A percentile compares a stretch with the other conserved stretches of the same genome.
phyloP scores from a whole-genome alignment of 2,329 filamentous ascomycete genomes.

The Pleomassaria siparia region DNA sequence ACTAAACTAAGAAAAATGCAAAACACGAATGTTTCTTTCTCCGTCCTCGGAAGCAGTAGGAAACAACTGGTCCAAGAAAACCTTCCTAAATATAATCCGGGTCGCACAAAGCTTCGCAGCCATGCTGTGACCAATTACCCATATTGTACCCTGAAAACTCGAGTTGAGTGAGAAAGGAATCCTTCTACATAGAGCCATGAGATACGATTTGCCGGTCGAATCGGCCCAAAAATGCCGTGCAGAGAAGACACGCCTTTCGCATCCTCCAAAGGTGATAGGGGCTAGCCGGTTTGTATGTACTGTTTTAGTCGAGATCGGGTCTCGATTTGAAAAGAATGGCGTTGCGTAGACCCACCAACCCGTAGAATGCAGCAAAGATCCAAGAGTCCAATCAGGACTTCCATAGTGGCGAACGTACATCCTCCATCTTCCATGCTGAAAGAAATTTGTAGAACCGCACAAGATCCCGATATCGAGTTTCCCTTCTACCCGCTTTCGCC shows the following conservation, averaged over 20 bases:
- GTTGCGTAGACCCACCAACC: not conserved
- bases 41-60: conserved; percentile 8
- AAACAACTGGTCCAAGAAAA: conserved; percentile 3
- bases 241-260: conserved; percentile 6
- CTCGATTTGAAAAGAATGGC: not conserved
- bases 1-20: conserved; percentile 28
- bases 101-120: not conserved
- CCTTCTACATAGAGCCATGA: not conserved
- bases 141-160: conserved; percentile 1
- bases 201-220: conserved; percentile 3
- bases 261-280: not conserved
- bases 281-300: too few species aligned
- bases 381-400: not conserved
- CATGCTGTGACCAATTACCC: not conserved
- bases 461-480: not conserved
- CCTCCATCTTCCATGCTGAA: conserved; percentile 1
- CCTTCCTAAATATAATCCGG: not conserved
- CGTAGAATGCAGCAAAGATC: not conserved
- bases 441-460: conserved; percentile 1
- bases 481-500: not conserved
- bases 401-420: not conserved
- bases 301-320: not conserved
- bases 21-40: conserved; percentile 23
- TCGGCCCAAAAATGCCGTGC: conserved; percentile 2
- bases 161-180: not conserved